Percentiles rank a stretch among this genome's conserved stretches.
Conservation (phyloP, 306 rosid genomes). For the Cicer arietinum region DNA sequence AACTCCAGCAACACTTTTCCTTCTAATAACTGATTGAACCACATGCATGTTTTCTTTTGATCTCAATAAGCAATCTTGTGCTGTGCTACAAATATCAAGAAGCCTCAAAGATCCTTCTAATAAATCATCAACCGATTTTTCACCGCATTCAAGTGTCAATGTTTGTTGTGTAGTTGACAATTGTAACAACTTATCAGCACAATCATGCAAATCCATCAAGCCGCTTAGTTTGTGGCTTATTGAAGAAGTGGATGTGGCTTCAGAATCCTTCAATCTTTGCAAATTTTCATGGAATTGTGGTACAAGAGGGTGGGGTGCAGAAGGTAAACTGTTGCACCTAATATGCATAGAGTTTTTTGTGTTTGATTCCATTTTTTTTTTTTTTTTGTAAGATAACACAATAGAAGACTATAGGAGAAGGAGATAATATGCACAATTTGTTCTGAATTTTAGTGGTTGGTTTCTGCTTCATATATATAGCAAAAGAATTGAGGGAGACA, state of each 20-base stretch:
- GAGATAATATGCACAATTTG: slow-evolving; percentile 29
- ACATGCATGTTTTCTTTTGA: slow-evolving; percentile 45
- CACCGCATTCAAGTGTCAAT: slow-evolving; percentile 30
- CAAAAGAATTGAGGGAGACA: slow-evolving; percentile 39
- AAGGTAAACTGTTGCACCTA: slow-evolving; percentile 51
- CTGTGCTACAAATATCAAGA: slow-evolving; percentile 45
- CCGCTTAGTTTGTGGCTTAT: slow-evolving; percentile 33
- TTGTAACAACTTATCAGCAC: slow-evolving; percentile 46
- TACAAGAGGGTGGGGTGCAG: slow-evolving; percentile 44
- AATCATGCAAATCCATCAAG: slow-evolving; percentile 47
- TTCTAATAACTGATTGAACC: slow-evolving; percentile 44
- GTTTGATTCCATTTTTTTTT: slow-evolving; percentile 49
- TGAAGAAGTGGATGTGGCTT: slow-evolving; percentile 43
- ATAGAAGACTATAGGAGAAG: slow-evolving; percentile 11
- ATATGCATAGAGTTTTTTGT: slow-evolving; percentile 45
- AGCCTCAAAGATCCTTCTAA: slow-evolving; percentile 45
- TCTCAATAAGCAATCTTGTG: slow-evolving; percentile 45
- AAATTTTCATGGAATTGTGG: slow-evolving; percentile 49
- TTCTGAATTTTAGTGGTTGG: slow-evolving; percentile 31
- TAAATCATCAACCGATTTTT: slow-evolving; percentile 38
- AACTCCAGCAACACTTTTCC: slow-evolving; percentile 32
- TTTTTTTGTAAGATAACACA: slow-evolving; percentile 21
- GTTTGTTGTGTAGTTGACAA: slow-evolving; percentile 39
- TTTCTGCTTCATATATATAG: slow-evolving; percentile 47
- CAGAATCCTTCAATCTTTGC: slow-evolving; percentile 46